Evolutionary conservation across 805 yeast species (phyloP), one percentile per base, ranked within the genome.

Genomic region (Myxozyma sirexii): DNA sequence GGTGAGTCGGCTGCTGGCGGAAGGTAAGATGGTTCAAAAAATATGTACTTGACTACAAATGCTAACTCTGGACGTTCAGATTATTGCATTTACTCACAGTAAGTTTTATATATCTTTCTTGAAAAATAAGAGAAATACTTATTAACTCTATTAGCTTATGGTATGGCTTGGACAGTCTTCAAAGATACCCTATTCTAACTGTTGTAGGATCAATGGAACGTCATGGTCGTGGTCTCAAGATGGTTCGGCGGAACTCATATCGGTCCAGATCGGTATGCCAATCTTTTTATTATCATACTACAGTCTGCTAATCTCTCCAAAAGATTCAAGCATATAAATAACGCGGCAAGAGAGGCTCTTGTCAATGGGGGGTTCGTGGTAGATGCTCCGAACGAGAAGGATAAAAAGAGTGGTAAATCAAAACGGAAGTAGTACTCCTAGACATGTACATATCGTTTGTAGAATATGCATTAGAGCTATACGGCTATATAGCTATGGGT

Each of bases 1-100:
- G 99, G 99, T 2, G 99, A 94, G 70, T 81, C 96, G 0, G 98
- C 98, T 0, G 97, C 98, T 0, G 99, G 99, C 74, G 92, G 65
- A 83, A 88, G 38, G 81, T 84, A 65, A 52, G 82, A n/a, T n/a
- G n/a, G n/a, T n/a, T n/a, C n/a, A n/a, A n/a, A n/a, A n/a, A n/a
- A n/a, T n/a, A n/a, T n/a, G n/a, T n/a, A n/a, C n/a, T n/a, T n/a
- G n/a, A n/a, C n/a, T n/a, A n/a, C n/a, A n/a, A n/a, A n/a, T n/a
- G 41, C 39, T 46, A 46, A 46, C 50, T n/a, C 27, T 10, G 39
- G 5, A 12, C 8, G 44, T 44, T 43, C 26, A 57, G 69, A 43
- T 41, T 67, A 42, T 42, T 67, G 19, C 69, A 67, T 67, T 46
- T 67, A 21, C 49, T 67, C 21, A 48, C 69, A 17, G 70, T 68